Evolutionary conservation across 805 yeast species (phyloP).

Genomic region (Kazachstania kunashirensis): DNA sequence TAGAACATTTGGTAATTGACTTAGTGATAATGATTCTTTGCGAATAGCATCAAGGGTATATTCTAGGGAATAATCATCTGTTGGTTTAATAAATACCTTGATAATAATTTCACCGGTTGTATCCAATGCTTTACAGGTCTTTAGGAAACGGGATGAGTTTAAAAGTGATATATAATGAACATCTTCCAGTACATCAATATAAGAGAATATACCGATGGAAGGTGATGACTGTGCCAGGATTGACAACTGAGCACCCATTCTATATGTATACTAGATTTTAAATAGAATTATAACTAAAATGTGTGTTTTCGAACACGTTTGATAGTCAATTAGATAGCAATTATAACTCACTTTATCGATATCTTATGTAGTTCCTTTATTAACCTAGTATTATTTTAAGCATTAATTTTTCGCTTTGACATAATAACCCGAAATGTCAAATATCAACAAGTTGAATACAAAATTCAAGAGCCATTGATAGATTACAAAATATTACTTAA

Average conservation of each 20-base stretch:
- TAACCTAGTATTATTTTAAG: no score
- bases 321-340: no score
- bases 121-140: constrained; percentile 75
- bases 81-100: constrained; percentile 75
- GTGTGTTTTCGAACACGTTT: no score
- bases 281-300: no score
- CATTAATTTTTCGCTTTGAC: no score
- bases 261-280: no score
- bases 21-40: constrained; percentile 29
- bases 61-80: constrained; percentile 17
- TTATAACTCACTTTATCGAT: no score
- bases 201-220: constrained; percentile 84
- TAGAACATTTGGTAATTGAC: constrained; percentile 50
- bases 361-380: no score
- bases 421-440: no score
- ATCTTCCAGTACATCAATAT: constrained; percentile 67
- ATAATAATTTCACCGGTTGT: constrained; percentile 63
- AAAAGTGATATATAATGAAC: constrained; percentile 67
- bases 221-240: constrained; percentile 83
- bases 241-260: constrained; percentile 87
- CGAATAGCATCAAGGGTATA: constrained; percentile 30
- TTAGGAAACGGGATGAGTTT: constrained; percentile 75
- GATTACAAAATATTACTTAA: no score
- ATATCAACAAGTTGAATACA: no score
- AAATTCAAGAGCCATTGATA: no score